phyloP scores from a whole-genome alignment of 192 early-diverging fungal species.

The Linnemannia zychae region DNA sequence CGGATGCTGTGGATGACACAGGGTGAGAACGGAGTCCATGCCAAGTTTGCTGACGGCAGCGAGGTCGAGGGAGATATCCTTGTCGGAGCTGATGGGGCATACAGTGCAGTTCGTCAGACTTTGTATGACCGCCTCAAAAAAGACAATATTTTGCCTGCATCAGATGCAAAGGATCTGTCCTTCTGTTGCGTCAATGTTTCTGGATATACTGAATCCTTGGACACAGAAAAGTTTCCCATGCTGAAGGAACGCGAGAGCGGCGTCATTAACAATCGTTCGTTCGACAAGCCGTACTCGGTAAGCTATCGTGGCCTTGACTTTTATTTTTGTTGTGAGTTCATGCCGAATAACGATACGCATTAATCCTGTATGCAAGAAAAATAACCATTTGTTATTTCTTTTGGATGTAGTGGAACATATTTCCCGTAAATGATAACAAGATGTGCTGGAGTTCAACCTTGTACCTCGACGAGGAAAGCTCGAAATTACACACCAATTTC shows the following conservation, averaged over 20 bases:
- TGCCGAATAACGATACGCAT: no score
- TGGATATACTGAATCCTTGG: conserved; percentile 16
- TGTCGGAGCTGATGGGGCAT: conserved; percentile 28
- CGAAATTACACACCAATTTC: not conserved
- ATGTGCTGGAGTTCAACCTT: conserved; percentile 1
- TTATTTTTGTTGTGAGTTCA: not conserved
- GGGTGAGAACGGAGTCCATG: conserved; percentile 17
- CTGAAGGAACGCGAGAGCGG: not conserved
- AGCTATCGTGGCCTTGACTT: not conserved
- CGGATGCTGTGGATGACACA: conserved; percentile 13
- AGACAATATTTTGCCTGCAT: not conserved
- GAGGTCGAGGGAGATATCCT: conserved; percentile 16
- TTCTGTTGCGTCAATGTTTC: conserved; percentile 14
- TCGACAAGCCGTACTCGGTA: conserved; percentile 17
- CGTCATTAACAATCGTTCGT: not conserved
- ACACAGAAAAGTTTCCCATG: not conserved
- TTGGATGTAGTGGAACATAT: conserved; percentile 3
- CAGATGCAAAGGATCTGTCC: not conserved
- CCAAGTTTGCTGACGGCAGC: not conserved
- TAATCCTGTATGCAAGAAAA: not conserved
- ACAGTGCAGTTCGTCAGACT: conserved; percentile 16
- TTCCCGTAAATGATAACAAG: not conserved
- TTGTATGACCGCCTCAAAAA: conserved; percentile 3
- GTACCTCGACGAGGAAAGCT: not conserved
- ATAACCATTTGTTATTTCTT: not conserved